Conservation (phyloP, 1,284 basidiomycete species). For the Austropuccinia psidii region DNA sequence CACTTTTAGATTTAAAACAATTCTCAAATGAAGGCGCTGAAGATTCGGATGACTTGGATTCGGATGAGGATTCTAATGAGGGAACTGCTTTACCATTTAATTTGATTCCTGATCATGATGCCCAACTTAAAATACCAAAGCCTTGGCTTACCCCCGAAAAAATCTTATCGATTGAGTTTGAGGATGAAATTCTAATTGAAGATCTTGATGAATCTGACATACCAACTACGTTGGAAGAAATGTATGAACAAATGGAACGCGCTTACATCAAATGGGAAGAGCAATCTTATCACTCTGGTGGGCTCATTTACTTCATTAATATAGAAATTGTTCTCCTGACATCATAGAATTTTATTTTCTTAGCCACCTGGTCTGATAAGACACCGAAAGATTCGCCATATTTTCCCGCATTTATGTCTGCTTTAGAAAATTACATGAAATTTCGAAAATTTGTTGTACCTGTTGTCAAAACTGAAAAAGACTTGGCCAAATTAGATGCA, state of each 20-base stretch:
- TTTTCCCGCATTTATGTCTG: constrained; percentile 60
- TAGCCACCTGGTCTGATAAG: constrained; percentile 66
- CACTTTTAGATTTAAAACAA: constrained; percentile 41
- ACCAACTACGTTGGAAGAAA: constrained; percentile 47
- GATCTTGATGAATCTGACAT: constrained; percentile 42
- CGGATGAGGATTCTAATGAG: constrained; percentile 32
- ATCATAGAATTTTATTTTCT: constrained; percentile 33
- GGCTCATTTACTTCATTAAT: constrained; percentile 40
- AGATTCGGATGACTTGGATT: constrained; percentile 46
- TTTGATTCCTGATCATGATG: constrained; percentile 53
- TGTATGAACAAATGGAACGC: constrained; percentile 63
- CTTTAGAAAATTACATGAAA: constrained; percentile 60
- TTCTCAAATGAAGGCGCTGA: constrained; percentile 27
- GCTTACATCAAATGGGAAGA: constrained; percentile 83
- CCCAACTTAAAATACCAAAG: constrained; percentile 62
- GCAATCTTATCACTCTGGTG: constrained; percentile 77
- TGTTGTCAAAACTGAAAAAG: constrained; percentile 48
- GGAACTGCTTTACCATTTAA: constrained; percentile 46
- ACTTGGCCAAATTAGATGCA: constrained; percentile 45
- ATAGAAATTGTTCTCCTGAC: background rate
- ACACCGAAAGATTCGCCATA: constrained; percentile 52
- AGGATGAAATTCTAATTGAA: constrained; percentile 30
- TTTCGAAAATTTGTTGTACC: constrained; percentile 61
- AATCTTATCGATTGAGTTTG: constrained; percentile 12
- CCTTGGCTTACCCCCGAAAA: constrained; percentile 46